Base-by-base conservation (phyloP, 805 yeast species). In the Candida hungchunana region DNA sequence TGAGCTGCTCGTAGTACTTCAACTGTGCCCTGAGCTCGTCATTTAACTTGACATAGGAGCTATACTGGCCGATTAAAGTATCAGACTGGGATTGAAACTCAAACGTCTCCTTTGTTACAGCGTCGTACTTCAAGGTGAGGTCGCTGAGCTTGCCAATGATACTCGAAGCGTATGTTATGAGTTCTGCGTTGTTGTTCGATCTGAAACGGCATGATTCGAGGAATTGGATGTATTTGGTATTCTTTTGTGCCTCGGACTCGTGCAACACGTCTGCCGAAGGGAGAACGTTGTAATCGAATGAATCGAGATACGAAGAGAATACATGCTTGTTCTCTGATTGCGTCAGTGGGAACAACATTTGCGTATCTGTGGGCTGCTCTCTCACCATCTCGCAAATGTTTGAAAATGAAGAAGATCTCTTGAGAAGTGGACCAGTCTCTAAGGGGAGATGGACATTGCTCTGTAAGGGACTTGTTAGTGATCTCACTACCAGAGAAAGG, bases 1-100 rank as follows among this genome's bases (percentile, higher is more conserved):
- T 95, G 35, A 90, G 63, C 15, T 75, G 66, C 44, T 82, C 88
- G 55, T 86, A 89, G 35, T 77, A 67, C 14, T 64, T 56, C 38
- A 90, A 66, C 32, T 74, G 69, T 1, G 48, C 34, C 14, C 69
- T 63, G 17, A 86, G 56, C 4, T 71, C 73, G 0, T 53, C 49
- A 20, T 71, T 64, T 26, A 77, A 61, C 2, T 44, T 42, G 14
- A 61, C 60, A 34, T 74, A 64, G 11, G 62, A 60, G 1, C 57
- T 54, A 32, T 79, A 73, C 36, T 70, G 69, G 1, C 56, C 55
- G 33, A 79, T 62, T 37, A 82, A 62, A 9, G 62, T 52, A 17
- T 71, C 69, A 1, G 86, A 75, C 31, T 74, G 69, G 1, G 60
- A 49, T 46, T 82, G 82, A 54, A 87, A 82, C 22, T 73, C 82